Evolutionary conservation across 2,329 filamentous ascomycete genomes (phyloP).

Genomic region (Gliomastix tumulicola): DNA sequence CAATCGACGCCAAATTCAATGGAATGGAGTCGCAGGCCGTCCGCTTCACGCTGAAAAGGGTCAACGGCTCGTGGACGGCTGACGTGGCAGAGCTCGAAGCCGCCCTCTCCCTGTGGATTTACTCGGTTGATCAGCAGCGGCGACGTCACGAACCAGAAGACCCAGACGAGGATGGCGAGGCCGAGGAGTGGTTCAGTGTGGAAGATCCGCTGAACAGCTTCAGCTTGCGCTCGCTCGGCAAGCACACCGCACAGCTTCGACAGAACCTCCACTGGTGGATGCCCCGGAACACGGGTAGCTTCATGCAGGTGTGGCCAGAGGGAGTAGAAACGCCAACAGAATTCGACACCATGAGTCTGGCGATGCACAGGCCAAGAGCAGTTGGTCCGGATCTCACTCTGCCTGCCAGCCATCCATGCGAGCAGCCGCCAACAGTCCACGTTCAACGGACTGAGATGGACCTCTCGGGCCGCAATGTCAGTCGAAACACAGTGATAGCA

Average conservation of each 20-base stretch:
- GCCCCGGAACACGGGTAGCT: slow-evolving; percentile 3
- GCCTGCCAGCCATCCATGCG: no score
- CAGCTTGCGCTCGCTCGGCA: slow-evolving; percentile 9
- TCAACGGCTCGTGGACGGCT: slow-evolving; percentile 10
- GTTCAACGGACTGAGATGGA: no score
- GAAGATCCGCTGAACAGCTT: slow-evolving; percentile 3
- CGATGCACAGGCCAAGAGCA: slow-evolving; percentile 4
- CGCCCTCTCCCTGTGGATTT: slow-evolving; percentile 19
- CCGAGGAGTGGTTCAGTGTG: slow-evolving; percentile 9
- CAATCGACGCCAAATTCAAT: not conserved
- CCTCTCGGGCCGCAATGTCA: not conserved
- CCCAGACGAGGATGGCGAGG: slow-evolving; percentile 2
- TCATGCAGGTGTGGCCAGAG: slow-evolving; percentile 9
- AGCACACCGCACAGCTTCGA: slow-evolving; percentile 2
- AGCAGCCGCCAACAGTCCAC: no score
- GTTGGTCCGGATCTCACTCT: no score
- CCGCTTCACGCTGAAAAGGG: slow-evolving; percentile 2
- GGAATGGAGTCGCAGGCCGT: slow-evolving; percentile 1
- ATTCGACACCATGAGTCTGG: slow-evolving; percentile 3
- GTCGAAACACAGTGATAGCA: not conserved
- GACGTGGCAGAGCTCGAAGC: slow-evolving; percentile 14
- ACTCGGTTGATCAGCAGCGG: slow-evolving; percentile 7
- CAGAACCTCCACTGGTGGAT: slow-evolving; percentile 11
- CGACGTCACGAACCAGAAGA: no score
- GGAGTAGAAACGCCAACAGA: no score